These are phyloP conservation scores for Rubia tinctorum DNA, from an alignment of 305 asterid species.

Conservation along the genomic window DNA sequence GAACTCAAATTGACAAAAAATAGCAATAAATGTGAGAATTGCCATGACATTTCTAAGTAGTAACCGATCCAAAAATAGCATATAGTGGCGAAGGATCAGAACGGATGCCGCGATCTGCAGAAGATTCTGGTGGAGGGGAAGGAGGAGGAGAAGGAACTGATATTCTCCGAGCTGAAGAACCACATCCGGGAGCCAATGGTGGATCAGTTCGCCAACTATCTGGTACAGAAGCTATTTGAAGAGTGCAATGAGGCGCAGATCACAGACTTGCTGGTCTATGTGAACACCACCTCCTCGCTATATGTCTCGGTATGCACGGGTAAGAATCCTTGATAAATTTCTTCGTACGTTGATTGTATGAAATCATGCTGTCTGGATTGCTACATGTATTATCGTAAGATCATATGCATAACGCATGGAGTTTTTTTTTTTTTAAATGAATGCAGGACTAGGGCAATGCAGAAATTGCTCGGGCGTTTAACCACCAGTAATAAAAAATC, in stretches of 20 bases:
- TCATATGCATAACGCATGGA: too few relatives aligned
- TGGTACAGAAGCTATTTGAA: constrained; percentile 38
- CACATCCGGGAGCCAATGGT: constrained; percentile 45
- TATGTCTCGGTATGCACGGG: constrained; percentile 50
- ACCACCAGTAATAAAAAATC: constrained; percentile 34
- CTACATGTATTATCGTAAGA: too few relatives aligned
- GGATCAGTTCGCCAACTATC: constrained; percentile 45
- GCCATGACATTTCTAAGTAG: too few relatives aligned
- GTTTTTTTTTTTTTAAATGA: too few relatives aligned
- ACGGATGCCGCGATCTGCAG: constrained; percentile 50
- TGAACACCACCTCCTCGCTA: constrained; percentile 17
- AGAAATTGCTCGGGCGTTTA: constrained; percentile 40
- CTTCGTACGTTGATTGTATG: too few relatives aligned
- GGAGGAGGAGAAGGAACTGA: constrained; percentile 33
- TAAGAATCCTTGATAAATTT: constrained; percentile 11
- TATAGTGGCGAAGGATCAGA: constrained; percentile 38
- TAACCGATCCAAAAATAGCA: too few relatives aligned
- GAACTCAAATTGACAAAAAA: too few relatives aligned
- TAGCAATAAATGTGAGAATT: too few relatives aligned
- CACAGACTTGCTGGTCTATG: constrained; percentile 25
- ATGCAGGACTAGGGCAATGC: constrained; percentile 61
- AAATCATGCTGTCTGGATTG: too few relatives aligned
- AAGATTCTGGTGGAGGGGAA: constrained; percentile 40
- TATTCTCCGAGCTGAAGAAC: constrained; percentile 43
- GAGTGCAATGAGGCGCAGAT: constrained; percentile 35